A percentile compares a stretch with the other conserved stretches of the same genome.
phyloP scores from a whole-genome alignment of 2,329 filamentous ascomycete species.

The Epichloe brachyelytri region DNA sequence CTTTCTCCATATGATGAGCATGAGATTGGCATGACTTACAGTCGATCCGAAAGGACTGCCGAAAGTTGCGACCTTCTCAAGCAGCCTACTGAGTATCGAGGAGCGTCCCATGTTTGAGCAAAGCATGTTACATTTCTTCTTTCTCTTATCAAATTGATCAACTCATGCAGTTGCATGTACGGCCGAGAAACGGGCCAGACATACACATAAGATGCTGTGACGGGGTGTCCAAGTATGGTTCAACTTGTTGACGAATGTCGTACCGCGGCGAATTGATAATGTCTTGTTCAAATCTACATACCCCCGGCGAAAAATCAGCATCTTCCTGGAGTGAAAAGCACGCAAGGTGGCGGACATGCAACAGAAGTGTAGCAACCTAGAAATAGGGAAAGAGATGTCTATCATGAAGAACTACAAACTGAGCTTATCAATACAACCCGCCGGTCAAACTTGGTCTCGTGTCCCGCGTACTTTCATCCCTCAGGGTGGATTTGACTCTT shows the following conservation, averaged over 20 bases:
- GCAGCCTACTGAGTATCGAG: conserved; percentile 1
- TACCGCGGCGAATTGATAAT: too few relatives aligned
- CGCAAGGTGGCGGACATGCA: not conserved
- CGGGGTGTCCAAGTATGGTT: too few relatives aligned
- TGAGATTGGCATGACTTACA: not conserved
- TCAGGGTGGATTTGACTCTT: conserved; percentile 8
- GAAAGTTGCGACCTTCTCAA: conserved; percentile 3
- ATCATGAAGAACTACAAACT: not conserved
- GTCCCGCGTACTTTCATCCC: not conserved
- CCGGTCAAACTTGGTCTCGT: not conserved
- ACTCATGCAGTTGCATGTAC: too few relatives aligned
- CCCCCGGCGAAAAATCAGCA: too few relatives aligned
- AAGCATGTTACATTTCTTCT: not conserved
- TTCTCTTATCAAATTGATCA: too few relatives aligned
- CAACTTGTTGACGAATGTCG: too few relatives aligned
- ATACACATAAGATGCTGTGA: too few relatives aligned
- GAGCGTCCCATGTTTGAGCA: not conserved
- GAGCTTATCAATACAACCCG: not conserved
- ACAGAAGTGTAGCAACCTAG: not conserved
- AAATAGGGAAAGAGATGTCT: not conserved
- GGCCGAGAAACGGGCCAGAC: too few relatives aligned
- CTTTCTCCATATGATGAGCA: not conserved
- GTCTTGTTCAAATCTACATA: too few relatives aligned
- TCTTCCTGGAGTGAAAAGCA: not conserved
- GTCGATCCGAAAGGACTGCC: not conserved